Percentiles rank a stretch among this genome's conserved stretches.
phyloP scores from a whole-genome alignment of 139 green algal species.

The Chloropicon primus region DNA sequence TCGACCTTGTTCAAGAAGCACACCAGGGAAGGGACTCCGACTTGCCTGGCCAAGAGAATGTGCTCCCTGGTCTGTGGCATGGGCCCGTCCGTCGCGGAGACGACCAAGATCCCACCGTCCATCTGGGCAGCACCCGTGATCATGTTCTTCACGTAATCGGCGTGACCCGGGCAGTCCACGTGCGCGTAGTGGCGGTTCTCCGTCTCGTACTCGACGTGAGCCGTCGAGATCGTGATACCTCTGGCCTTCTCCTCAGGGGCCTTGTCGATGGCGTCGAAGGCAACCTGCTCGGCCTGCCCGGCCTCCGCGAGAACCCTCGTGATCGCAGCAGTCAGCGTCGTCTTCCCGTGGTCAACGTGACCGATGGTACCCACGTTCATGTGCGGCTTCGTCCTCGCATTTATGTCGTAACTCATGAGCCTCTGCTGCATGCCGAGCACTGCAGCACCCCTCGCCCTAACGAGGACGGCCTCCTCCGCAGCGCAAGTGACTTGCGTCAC shows the following conservation, averaged over 20 bases:
- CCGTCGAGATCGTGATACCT: conserved; percentile 97
- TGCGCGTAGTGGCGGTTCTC: conserved; percentile 94
- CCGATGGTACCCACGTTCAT: conserved; percentile 97
- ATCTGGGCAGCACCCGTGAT: conserved; percentile 84
- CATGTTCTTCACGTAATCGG: conserved; percentile 99
- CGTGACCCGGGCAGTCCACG: conserved; percentile 96
- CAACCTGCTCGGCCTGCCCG: conserved; percentile 58
- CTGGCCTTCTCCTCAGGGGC: conserved; percentile 95
- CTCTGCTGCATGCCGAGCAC: too few relatives aligned
- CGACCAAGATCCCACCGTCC: conserved; percentile 96
- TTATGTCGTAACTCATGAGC: neutral
- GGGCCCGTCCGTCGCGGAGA: conserved; percentile 87
- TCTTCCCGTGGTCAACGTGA: conserved; percentile 98
- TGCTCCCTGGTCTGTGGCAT: conserved; percentile 99
- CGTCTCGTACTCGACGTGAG: conserved; percentile 97
- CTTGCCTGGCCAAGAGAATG: conserved; percentile 89
- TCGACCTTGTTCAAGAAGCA: conserved; percentile 98
- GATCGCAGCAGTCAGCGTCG: conserved; percentile 90
- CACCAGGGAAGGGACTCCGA: conserved; percentile 91
- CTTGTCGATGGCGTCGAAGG: conserved; percentile 98
- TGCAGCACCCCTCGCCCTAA: too few relatives aligned
- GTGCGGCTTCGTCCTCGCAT: conserved; percentile 75
- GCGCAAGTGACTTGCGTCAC: neutral
- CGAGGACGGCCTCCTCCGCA: neutral
- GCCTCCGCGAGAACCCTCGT: conserved; percentile 80